phyloP scores from a whole-genome alignment of 768 basidiomycete species.

The Lanmaoa rubissima region DNA sequence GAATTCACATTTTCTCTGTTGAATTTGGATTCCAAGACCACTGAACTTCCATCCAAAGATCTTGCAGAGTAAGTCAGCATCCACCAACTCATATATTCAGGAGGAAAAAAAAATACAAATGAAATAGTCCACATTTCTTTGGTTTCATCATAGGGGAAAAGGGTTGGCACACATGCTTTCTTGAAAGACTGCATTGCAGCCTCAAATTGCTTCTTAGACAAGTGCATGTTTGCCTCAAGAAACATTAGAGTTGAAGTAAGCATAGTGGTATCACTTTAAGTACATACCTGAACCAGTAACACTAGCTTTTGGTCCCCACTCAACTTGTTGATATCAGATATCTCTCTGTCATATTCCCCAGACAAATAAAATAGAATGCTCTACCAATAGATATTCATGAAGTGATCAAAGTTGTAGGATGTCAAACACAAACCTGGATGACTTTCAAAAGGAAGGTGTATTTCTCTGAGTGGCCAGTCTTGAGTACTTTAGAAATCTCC shows the following conservation, averaged over 20 bases:
- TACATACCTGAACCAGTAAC: conserved; percentile 14
- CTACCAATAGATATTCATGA: not conserved
- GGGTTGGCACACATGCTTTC: conserved; percentile 4
- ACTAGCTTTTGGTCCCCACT: not conserved
- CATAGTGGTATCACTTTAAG: not conserved
- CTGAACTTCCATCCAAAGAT: conserved; percentile 24
- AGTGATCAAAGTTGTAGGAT: not conserved
- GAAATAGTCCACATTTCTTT: conserved; percentile 13
- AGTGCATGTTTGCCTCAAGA: conserved; percentile 16
- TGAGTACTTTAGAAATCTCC: conserved; percentile 1
- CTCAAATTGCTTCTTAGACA: conserved; percentile 2
- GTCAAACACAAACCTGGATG: conserved; percentile 8
- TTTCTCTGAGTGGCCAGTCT: not conserved
- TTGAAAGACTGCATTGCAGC: conserved; percentile 7
- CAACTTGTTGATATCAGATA: not conserved
- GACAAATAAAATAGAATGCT: conserved; percentile 13
- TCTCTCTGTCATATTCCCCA: conserved; percentile 5
- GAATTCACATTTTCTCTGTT: conserved; percentile 12
- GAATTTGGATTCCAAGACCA: conserved; percentile 14
- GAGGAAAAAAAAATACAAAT: conserved; percentile 7
- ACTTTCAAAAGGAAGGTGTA: conserved; percentile 5
- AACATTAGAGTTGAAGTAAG: not conserved
- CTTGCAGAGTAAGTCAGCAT: conserved; percentile 3
- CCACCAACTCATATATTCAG: not conserved
- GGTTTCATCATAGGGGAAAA: conserved; percentile 14